Base-by-base conservation (phyloP, 495 filamentous ascomycete genomes). In the Rhypophila decipiens region DNA sequence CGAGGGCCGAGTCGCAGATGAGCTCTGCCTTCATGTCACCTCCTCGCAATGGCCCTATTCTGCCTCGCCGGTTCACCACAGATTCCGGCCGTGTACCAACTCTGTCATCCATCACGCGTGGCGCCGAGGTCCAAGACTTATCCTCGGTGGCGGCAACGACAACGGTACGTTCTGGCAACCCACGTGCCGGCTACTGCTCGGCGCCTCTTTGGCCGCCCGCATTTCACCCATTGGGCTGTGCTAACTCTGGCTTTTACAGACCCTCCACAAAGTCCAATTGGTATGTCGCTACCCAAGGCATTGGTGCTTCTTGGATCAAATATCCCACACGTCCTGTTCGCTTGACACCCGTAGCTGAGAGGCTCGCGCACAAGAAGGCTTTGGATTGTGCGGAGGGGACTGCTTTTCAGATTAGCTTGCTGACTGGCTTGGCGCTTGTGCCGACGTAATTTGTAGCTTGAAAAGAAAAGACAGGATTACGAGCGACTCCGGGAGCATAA, bases 41-140 rank as follows among this genome's bases (percentile, higher is more conserved):
- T 39, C 79, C 80, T 45, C 80, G 83, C 56, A 80, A 79, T 59
- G 79, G 79, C 63, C 74, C 74, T 56, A 69, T 72, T 49, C 78
- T 79, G 53, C 87, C 90, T 66, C 85, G 93, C 65, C 85, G 93
- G 50, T 96, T 96, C 72, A 98, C 93, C 46, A 93, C 89, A 22
- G 88, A 93, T 58, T 85, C 87, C 46, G 87, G 88, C 59, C 86
- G 86, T 68, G 73, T 94, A 65, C 85, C 88, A 52, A 87, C 85
- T 56, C 75, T 91, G 73, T 84, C 78, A 41, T 81, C 86, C 48
- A 76, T 94, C 64, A 83, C 67, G 34, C 67, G 67, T 50, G 50
- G 55, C 18, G 54, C 64, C 23, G 68, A 73, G 53, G 52, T 67
- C 39, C 66, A 64, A 52, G 69, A 73, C 51, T 71, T 71, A n/a